Base-by-base conservation (phyloP, 768 basidiomycete species). In the Suillus decipiens region DNA sequence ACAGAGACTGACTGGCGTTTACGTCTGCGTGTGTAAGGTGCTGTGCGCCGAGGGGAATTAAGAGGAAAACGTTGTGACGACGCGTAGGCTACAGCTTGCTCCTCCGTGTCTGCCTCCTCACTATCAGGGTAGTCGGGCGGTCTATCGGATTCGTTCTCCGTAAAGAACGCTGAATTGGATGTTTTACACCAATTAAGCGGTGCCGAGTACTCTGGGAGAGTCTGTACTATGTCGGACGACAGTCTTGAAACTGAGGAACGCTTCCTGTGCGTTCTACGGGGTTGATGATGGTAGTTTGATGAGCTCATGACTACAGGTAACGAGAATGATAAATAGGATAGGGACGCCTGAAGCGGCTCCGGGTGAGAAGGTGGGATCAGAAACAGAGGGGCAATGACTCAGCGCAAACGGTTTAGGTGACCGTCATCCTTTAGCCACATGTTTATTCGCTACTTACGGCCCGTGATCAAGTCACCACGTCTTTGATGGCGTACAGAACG, bases 61-160 rank as follows among this genome's bases (percentile, higher is more conserved):
- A 77, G 66, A 48, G 67, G 73, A 65, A 55, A 75, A 74, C 66
- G 67, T 33, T 64, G 69, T 54, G 71, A 67, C 34, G 71, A 67
- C 34, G 70, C 59, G 72, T 70, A 67, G 58, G 67, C 61, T 36
- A 69, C 41, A 34, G 64, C 71, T 60, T 68, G 68, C 48, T 78
- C 75, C 71, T 86, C 85, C 1, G 86, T 84, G 69, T 91, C 89
- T 17, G 84, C 89, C 69, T 92, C 90, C 71, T 91, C 87, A 62
- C 89, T 89, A 69, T 89, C 87, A 54, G 89, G 84, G 69, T 92
- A 92, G 70, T 89, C 89, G 41, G 90, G 90, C 17, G 90, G 89
- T 42, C 76, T 79, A 74, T 90, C 89, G 45, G 77, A 82, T n/a
- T 80, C 76, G 9, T 70, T 66, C 48, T 70, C 77, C 37, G 71